Evolutionary conservation across 2,329 filamentous ascomycete species (phyloP).

Genomic region (Hysterium pulicare): DNA sequence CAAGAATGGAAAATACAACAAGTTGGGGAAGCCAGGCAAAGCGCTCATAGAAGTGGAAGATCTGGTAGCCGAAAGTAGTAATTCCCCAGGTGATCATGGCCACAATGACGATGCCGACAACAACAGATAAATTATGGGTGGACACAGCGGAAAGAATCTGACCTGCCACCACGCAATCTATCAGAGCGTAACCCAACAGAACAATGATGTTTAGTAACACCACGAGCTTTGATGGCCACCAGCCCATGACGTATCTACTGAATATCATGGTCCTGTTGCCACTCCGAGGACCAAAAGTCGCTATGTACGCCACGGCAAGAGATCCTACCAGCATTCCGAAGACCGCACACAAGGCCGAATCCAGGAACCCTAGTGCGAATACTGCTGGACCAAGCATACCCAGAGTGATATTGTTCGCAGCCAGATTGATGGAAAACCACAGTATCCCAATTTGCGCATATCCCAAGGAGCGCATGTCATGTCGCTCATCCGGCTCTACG

Average conservation of each 20-base stretch:
- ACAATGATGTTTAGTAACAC: conserved; percentile 62
- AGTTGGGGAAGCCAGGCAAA: conserved; percentile 64
- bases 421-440: conserved; percentile 62
- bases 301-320: conserved; percentile 56
- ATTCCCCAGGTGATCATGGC: conserved; percentile 61
- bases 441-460: conserved; percentile 56
- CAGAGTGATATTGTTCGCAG: conserved; percentile 62
- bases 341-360: conserved; percentile 55
- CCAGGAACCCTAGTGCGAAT: conserved; percentile 57
- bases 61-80: conserved; percentile 64
- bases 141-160: conserved; percentile 67
- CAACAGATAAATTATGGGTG: conserved; percentile 56
- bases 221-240: conserved; percentile 63
- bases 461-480: conserved; percentile 49
- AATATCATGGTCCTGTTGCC: conserved; percentile 63
- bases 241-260: conserved; percentile 61
- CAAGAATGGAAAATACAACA: conserved; percentile 58
- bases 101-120: conserved; percentile 65
- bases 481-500: conserved; percentile 54
- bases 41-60: conserved; percentile 67
- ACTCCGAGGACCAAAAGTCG: conserved; percentile 59
- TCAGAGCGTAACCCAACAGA: conserved; percentile 59
- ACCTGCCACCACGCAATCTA: conserved; percentile 64
- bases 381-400: conserved; percentile 60
- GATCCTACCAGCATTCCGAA: conserved; percentile 57